Evolutionary conservation across 2,329 filamentous ascomycete species (phyloP), one percentile per base, ranked within the genome.

Genomic region (Coniochaeta sp.): DNA sequence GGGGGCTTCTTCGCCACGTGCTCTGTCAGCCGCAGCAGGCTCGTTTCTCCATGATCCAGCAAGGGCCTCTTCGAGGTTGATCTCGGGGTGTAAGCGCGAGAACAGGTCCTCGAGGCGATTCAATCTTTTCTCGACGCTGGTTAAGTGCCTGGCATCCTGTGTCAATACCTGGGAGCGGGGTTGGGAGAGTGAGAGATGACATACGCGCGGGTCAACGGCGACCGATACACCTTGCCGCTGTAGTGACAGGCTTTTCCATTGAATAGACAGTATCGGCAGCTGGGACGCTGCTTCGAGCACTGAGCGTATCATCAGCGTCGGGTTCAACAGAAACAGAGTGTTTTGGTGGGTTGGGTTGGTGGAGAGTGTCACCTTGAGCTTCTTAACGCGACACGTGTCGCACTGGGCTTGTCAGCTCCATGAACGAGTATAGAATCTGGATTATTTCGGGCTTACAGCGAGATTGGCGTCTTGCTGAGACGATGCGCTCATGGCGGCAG

Each of bases 141-240:
- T 62, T 19, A 64, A 59, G 47, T 64, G 60, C 10, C 59, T 62
- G 34, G 12, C 14, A 28, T 16, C 12, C 10, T 55, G 30, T 26
- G 26, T 55, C 26, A 14, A 54, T 24, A 24, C 26, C 24, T 19
- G 24, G 12, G 12, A 6, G 57, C 38, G 42, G 28, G 19, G 24
- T n/a, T 24, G 28, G n/a, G 59, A 55, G 28, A 14, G 12, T 28
- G 16, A 16, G 50, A 55, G 17, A 12, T 22, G 10, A 50, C 60
- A 38, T 59, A 64, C 62, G 54, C 59, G 10, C 62, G 55, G 17
- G 62, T 64, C 26, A 64, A 58, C 32, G 62, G 61, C n/a, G 62
- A 62, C 30, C 62, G 62, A 17, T 42, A 44, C 22, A 59, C 55
- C 22, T 58, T 42, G 40, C 62, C 59, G 26, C 61, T 64, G 40